phyloP scores from a whole-genome alignment of 768 basidiomycete species.

The Amanita rubescens region DNA sequence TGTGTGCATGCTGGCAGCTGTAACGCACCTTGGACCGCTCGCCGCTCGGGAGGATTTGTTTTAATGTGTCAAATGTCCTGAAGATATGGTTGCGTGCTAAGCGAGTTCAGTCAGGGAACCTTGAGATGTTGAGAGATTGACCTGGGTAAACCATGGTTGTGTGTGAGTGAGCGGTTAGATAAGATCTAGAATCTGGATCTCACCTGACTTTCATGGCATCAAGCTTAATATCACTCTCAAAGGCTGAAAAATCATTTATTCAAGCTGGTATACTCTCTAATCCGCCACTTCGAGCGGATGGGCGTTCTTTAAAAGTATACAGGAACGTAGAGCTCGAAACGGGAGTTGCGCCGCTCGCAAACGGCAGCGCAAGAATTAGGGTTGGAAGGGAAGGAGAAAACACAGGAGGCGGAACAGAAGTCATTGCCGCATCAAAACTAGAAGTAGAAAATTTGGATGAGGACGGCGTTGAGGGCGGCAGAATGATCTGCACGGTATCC shows the following conservation, averaged over 20 bases:
- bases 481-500: conserved; percentile 60
- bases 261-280: conserved; percentile 51
- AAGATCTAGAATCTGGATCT: not conserved
- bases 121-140: conserved; percentile 13
- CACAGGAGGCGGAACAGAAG: conserved; percentile 64
- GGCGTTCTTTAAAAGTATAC: conserved; percentile 60
- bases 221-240: conserved; percentile 42
- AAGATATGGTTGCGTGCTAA: conserved; percentile 45
- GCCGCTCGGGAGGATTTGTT: conserved; percentile 37
- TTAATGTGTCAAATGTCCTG: conserved; percentile 47
- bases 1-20: too few relatives aligned
- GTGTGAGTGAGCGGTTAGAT: not conserved
- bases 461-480: conserved; percentile 48
- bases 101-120: conserved; percentile 1
- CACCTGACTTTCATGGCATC: conserved; percentile 22
- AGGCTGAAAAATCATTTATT: conserved; percentile 75
- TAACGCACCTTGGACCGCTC: conserved; percentile 45
- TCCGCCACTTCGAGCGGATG: conserved; percentile 69
- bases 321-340: conserved; percentile 69
- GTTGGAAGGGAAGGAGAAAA: conserved; percentile 54
- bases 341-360: conserved; percentile 71
- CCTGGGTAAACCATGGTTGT: conserved; percentile 25
- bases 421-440: conserved; percentile 71
- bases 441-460: conserved; percentile 60
- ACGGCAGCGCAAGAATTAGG: conserved; percentile 72